Conservation (phyloP, 495 filamentous ascomycete species). For the Clohesyomyces aquaticus region DNA sequence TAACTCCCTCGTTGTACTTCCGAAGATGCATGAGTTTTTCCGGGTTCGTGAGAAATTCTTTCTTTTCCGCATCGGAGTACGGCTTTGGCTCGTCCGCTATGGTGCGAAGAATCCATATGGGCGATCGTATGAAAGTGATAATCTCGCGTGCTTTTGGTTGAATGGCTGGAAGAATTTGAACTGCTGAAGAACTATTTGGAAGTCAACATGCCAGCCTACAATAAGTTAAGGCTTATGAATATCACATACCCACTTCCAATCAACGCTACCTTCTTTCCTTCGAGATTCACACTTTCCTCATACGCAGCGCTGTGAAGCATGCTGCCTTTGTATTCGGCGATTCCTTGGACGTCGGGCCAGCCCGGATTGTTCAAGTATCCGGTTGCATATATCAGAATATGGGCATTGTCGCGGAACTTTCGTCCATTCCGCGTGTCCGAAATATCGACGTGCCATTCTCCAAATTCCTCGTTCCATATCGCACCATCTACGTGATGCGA, state of each 20-base stretch:
- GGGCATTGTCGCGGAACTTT: neutral
- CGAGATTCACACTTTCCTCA: conserved; percentile 10
- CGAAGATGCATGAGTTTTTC: neutral
- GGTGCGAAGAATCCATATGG: neutral
- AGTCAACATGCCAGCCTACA: too few relatives aligned
- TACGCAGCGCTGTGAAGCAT: conserved; percentile 22
- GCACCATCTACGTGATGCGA: conserved; percentile 26
- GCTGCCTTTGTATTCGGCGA: conserved; percentile 24
- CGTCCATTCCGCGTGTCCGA: too few relatives aligned
- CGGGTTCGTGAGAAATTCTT: conserved; percentile 1
- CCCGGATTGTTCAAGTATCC: conserved; percentile 22
- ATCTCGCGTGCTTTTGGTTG: neutral
- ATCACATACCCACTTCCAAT: conserved; percentile 18
- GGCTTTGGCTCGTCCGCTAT: neutral
- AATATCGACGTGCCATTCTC: too few relatives aligned
- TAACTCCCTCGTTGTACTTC: neutral
- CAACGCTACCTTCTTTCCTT: conserved; percentile 14
- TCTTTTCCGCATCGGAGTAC: conserved; percentile 1
- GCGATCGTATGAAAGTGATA: conserved; percentile 4
- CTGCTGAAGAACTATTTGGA: conserved; percentile 5
- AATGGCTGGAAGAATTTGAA: conserved; percentile 15
- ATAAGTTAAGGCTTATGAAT: neutral
- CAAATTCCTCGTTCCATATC: conserved; percentile 2
- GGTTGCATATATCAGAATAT: conserved; percentile 25
- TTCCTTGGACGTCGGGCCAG: conserved; percentile 28